Evolutionary conservation across 192 early-diverging fungal species (phyloP), one percentile per base, ranked within the genome.

Genomic region (Coemansia nantahalensis): DNA sequence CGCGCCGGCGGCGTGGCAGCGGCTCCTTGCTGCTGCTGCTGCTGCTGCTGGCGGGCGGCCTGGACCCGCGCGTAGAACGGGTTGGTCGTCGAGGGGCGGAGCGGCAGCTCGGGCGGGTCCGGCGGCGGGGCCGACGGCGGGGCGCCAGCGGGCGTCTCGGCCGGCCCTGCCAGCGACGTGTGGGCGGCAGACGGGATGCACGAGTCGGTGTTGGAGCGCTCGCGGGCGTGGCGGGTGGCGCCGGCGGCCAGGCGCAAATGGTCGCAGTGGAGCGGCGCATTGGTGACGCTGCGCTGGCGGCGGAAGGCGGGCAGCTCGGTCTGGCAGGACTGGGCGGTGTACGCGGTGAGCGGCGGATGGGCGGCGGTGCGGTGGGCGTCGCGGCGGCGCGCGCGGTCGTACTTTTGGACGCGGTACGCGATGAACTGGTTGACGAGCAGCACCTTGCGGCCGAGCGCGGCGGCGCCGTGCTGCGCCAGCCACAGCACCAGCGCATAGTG

Each of bases 401-500:
- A 80, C 46, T 87, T 84, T n/a, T 85, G 75, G 9, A 97, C 72
- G 22, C 91, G 75, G 65, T 84, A 87, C 13, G 86, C 85, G 34
- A 94, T 85, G 43, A 95, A 95, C 30, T 88, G 82, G 64, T 92
- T 90, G 26, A 93, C 87, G 38, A 95, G 68, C 18, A 85, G 81
- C 22, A 95, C 81, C 26, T 84, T 82, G 42, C 81, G 80, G 46
- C 82, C 80, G 59, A 97, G 87, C 17, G 76, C 63, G 5, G 74
- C 62, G 7, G 78, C 51, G 10, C 84, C 64, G 23, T 83, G 62
- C 83, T 77, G 75, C 54, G 83, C 68, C 54, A 92, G 86, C 90
- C 91, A 93, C 51, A 85, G 83, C 10, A 92, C 90, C 30, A 97
- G 65, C 31, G 82, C 82, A 52, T 94, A 87, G 72, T 94, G 94